Evolutionary conservation across 352 stramenopile species (phyloP).

Genomic region (Globisporangium ultimum): DNA sequence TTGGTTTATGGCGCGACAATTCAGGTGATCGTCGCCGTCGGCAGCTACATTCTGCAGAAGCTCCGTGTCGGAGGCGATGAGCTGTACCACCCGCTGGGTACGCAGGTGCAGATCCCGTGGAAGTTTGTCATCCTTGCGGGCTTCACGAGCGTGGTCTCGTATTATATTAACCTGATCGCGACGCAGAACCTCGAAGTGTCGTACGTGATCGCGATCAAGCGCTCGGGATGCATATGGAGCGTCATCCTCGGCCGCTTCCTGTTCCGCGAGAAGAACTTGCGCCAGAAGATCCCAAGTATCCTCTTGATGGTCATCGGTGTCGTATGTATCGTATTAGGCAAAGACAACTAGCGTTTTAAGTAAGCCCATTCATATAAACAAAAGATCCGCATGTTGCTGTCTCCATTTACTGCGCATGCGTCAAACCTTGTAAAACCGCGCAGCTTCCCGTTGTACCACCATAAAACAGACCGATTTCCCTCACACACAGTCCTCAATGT

Average conservation of each 20-base stretch:
- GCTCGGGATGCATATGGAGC: conserved; percentile 82
- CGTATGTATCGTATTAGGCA: conserved; percentile 74
- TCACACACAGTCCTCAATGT: too few relatives aligned
- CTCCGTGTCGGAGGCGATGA: conserved; percentile 58
- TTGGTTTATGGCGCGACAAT: conserved; percentile 71
- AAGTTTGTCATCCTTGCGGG: conserved; percentile 61
- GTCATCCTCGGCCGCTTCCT: conserved; percentile 68
- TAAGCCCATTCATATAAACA: background rate
- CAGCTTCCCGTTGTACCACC: too few relatives aligned
- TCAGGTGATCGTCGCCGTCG: conserved; percentile 60
- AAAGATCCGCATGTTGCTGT: too few relatives aligned
- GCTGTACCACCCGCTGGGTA: conserved; percentile 53
- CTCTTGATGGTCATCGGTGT: conserved; percentile 77
- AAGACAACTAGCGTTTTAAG: conserved; percentile 19
- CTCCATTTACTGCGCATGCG: too few relatives aligned
- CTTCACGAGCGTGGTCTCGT: conserved; percentile 71
- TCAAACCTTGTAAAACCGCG: too few relatives aligned
- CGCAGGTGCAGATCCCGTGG: conserved; percentile 63
- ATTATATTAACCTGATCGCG: conserved; percentile 82
- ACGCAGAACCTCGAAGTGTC: conserved; percentile 77
- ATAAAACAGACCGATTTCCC: too few relatives aligned
- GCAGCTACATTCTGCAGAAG: conserved; percentile 59
- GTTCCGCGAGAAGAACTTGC: conserved; percentile 66
- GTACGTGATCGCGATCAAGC: conserved; percentile 85
- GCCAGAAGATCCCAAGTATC: conserved; percentile 84